Conservation (phyloP, 1,284 basidiomycete genomes). For the Pterulicium gracile region DNA sequence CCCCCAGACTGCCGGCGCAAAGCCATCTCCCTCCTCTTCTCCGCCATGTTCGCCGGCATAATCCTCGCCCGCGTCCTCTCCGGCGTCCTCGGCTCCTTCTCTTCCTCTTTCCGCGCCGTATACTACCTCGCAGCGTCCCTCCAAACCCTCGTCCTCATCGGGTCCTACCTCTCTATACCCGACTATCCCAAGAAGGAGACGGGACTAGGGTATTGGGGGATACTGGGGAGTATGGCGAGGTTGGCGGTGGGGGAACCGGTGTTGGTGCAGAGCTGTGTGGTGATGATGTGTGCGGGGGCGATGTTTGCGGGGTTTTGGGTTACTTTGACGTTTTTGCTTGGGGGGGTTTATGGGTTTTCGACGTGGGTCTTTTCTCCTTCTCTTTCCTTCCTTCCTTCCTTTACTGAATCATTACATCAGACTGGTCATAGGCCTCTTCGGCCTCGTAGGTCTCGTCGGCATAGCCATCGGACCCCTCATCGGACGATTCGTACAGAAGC, state of each 20-base stretch:
- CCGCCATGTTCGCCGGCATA: slow-evolving; percentile 39
- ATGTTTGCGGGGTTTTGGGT: background rate
- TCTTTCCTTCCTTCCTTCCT: too few relatives aligned
- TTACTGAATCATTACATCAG: too few relatives aligned
- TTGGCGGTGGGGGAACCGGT: slow-evolving; percentile 59
- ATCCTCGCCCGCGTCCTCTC: slow-evolving; percentile 59
- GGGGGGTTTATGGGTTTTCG: background rate
- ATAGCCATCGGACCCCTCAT: slow-evolving; percentile 50
- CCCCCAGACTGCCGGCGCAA: slow-evolving; percentile 49
- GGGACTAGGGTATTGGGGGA: slow-evolving; percentile 45
- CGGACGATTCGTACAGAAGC: slow-evolving; percentile 48
- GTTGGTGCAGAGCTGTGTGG: slow-evolving; percentile 49
- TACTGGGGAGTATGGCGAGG: slow-evolving; percentile 58
- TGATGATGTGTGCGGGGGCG: background rate
- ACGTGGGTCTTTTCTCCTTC: background rate
- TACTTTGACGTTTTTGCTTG: background rate
- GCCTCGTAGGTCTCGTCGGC: slow-evolving; percentile 59
- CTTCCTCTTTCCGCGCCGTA: slow-evolving; percentile 44
- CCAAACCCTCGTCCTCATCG: slow-evolving; percentile 37
- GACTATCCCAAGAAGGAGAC: slow-evolving; percentile 61
- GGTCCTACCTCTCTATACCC: slow-evolving; percentile 49
- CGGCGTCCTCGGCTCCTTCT: slow-evolving; percentile 53
- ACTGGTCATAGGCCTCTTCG: slow-evolving; percentile 63
- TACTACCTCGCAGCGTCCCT: slow-evolving; percentile 57
- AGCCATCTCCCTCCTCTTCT: slow-evolving; percentile 55